Base-by-base conservation (phyloP, 1,284 basidiomycete genomes). In the Sporisorium sorghi region DNA sequence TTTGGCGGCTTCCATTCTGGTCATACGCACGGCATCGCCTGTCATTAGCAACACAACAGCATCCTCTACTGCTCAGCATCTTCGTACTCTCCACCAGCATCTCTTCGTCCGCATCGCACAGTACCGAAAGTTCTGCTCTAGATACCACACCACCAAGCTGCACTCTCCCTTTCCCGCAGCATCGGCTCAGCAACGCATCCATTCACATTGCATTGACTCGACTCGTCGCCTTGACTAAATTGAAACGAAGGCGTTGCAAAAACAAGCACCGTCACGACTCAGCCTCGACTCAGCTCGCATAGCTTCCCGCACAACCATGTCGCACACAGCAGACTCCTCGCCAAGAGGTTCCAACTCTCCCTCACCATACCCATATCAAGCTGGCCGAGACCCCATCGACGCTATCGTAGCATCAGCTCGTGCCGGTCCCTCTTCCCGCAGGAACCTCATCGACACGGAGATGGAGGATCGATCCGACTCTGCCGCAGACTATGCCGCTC, bases 311-410 rank as follows among this genome's bases (percentile, higher is more conserved):
- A 39, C 26, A 24, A 58, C 7, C 44, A 75, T 75, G 73, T 67
- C 73, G 6, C 37, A 54, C 19, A 75, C 73, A 15, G 73, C 64
- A 12, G 68, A 62, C 33, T 75, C 73, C 35, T 75, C 73, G 5
- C 68, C 68, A 2, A 59, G 67, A n/a, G 73, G 73, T n/a, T 64
- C 73, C 35, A 71, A 75, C 48, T 75, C 73, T 15, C 73, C 73
- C 35, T 75, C 73, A 5, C 67, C 67, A 15, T 68, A 66, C n/a
- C 68, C 68, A 21, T 67, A 59, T 15, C 63, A 62, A 24, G 44
- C 15, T 12, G 33, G 39, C 8, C 33, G 35, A 30, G 37, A 54
- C 19, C 50, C 23, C 17, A 32, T 55, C 39, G 57, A 58, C 14
- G 39, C 12, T 17, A 39, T 44, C 35, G 26, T 32, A n/a, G 50